Conservation (phyloP, 345 rosid genomes). For the Citrus trifoliata region DNA sequence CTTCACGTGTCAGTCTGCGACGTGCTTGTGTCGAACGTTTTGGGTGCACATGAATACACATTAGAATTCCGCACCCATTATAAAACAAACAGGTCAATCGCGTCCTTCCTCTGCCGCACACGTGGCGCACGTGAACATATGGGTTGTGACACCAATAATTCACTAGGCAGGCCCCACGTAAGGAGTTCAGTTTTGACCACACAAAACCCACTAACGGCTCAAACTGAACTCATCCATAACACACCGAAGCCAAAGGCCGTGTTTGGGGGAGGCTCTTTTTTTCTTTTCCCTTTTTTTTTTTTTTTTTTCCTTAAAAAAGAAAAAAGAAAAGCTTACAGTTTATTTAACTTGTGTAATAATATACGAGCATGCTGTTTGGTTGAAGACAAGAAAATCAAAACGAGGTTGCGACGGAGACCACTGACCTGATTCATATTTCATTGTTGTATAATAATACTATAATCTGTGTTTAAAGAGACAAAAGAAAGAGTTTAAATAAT, state of each 20-base stretch:
- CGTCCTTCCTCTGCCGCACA: slow-evolving; percentile 10
- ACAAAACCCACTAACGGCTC: background rate
- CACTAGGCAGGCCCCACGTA: slow-evolving; percentile 9
- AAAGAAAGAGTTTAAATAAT: too few relatives aligned
- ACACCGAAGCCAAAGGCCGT: background rate
- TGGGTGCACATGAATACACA: background rate
- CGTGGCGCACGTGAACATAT: slow-evolving; percentile 29
- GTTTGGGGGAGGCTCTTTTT: background rate
- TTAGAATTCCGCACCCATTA: background rate
- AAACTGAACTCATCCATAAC: background rate
- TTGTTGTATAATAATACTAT: background rate
- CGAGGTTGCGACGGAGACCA: slow-evolving; percentile 2
- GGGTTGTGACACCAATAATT: slow-evolving; percentile 31
- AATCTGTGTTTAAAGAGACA: background rate
- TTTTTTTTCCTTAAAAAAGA: background rate
- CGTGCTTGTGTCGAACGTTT: background rate
- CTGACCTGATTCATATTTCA: background rate
- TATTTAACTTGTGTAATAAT: background rate
- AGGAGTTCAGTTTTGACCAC: slow-evolving; percentile 18
- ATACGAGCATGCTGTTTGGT: slow-evolving; percentile 13
- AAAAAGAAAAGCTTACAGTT: background rate
- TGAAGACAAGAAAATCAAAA: slow-evolving; percentile 22
- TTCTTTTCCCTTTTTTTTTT: background rate
- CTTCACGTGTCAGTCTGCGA: too few relatives aligned
- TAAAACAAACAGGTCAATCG: background rate